Evolutionary conservation across 2,329 filamentous ascomycete genomes (phyloP).

Genomic region (Rutstroemia sydowiana): DNA sequence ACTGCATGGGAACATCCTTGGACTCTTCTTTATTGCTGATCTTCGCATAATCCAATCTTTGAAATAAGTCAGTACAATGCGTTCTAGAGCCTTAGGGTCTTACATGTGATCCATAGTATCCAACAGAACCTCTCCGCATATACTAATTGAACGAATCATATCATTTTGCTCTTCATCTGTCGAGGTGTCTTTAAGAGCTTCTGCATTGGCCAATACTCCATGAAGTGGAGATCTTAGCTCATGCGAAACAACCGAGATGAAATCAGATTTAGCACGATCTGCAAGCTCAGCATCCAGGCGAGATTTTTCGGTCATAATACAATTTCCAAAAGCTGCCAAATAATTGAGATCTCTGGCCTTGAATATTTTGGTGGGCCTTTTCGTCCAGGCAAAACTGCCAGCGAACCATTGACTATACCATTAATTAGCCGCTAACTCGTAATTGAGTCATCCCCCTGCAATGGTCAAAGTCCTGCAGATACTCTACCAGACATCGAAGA

Average conservation of each 20-base stretch:
- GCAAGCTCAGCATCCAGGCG: constrained; percentile 36
- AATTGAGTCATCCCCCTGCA: too few species aligned
- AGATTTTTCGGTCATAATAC: constrained; percentile 50
- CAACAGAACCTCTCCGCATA: constrained; percentile 41
- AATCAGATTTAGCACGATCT: constrained; percentile 42
- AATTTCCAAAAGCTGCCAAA: constrained; percentile 42
- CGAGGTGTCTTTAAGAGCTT: constrained; percentile 42
- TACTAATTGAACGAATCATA: constrained; percentile 40
- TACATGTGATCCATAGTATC: constrained; percentile 46
- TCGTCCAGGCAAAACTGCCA: constrained; percentile 42
- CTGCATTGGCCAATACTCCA: constrained; percentile 46
- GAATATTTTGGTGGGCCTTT: constrained; percentile 35
- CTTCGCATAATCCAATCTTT: constrained; percentile 29
- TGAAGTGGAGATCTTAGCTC: constrained; percentile 55
- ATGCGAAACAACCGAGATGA: constrained; percentile 53
- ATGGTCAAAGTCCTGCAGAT: too few species aligned
- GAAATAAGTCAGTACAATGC: constrained; percentile 21
- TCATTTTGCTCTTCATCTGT: constrained; percentile 39
- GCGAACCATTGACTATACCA: constrained; percentile 36
- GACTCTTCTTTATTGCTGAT: constrained; percentile 11
- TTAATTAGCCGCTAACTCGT: background rate
- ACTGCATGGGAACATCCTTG: background rate
- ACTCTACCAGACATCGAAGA: too few species aligned
- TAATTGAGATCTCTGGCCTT: constrained; percentile 40
- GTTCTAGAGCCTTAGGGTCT: constrained; percentile 19